Conservation (phyloP, 345 rosid genomes). For the Crucihimalaya himalaica region DNA sequence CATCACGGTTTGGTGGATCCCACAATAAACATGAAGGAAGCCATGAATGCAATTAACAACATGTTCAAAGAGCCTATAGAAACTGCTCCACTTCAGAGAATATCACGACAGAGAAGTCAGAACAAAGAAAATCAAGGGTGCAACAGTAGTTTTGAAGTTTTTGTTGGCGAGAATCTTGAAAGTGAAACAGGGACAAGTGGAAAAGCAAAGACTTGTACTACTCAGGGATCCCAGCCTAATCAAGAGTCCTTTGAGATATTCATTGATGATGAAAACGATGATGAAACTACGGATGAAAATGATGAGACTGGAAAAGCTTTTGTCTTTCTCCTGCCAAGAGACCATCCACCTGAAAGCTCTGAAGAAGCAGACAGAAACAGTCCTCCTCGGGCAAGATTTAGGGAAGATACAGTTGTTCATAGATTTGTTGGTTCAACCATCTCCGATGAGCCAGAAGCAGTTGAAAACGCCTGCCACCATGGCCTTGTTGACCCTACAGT, state of each 20-base stretch:
- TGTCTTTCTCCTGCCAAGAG: slow-evolving; percentile 64
- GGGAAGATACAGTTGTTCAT: slow-evolving; percentile 86
- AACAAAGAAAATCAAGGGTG: slow-evolving; percentile 42
- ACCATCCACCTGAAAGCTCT: slow-evolving; percentile 58
- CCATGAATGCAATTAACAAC: slow-evolving; percentile 74
- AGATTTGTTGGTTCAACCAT: slow-evolving; percentile 87
- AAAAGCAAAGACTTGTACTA: slow-evolving; percentile 30
- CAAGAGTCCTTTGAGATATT: slow-evolving; percentile 58
- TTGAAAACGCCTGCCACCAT: slow-evolving; percentile 95
- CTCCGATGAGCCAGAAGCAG: slow-evolving; percentile 63
- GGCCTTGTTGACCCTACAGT: slow-evolving; percentile 97
- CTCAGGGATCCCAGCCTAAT: slow-evolving; percentile 40
- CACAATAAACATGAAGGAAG: slow-evolving; percentile 85
- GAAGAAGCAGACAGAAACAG: slow-evolving; percentile 45
- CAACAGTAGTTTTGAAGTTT: slow-evolving; percentile 52
- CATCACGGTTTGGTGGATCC: slow-evolving; percentile 94
- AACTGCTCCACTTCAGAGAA: slow-evolving; percentile 53
- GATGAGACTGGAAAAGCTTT: slow-evolving; percentile 51
- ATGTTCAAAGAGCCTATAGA: slow-evolving; percentile 90
- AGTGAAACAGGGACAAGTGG: slow-evolving; percentile 30
- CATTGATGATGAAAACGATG: slow-evolving; percentile 59
- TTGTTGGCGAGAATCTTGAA: slow-evolving; percentile 53
- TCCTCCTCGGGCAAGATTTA: slow-evolving; percentile 49
- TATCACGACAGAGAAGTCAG: slow-evolving; percentile 42
- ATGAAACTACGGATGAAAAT: slow-evolving; percentile 41